phyloP scores from a whole-genome alignment of 345 rosid genomes.

The Citrus glauca region DNA sequence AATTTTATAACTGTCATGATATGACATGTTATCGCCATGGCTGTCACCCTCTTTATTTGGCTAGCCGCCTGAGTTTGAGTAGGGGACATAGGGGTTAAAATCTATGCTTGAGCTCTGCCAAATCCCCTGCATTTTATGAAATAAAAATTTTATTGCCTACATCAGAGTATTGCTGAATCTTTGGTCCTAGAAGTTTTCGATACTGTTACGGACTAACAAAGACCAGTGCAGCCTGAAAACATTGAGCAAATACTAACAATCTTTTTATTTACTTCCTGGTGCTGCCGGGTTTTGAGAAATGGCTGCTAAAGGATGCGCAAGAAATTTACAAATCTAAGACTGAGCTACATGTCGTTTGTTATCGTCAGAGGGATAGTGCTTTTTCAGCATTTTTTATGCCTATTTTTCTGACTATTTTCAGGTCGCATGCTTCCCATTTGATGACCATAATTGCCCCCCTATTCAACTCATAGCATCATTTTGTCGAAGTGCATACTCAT shows the following conservation, averaged over 20 bases:
- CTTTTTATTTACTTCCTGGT: neutral
- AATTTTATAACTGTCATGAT: neutral
- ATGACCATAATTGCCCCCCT: constrained; percentile 94
- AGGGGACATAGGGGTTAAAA: too few species aligned
- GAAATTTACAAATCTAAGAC: neutral
- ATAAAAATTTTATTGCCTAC: neutral
- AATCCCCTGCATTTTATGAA: too few species aligned
- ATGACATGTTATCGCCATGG: neutral
- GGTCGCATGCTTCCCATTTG: constrained; percentile 97
- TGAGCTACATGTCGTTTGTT: neutral
- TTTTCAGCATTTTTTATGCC: constrained; percentile 20
- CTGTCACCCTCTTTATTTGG: too few species aligned
- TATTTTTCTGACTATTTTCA: constrained; percentile 28
- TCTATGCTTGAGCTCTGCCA: too few species aligned
- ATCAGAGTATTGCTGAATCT: constrained; percentile 3
- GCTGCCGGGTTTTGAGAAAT: neutral
- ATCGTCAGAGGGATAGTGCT: neutral
- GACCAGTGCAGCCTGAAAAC: neutral
- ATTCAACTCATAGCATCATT: constrained; percentile 78
- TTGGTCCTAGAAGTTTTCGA: neutral
- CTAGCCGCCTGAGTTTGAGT: too few species aligned
- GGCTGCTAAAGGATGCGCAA: neutral
- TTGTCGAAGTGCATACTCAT: constrained; percentile 91
- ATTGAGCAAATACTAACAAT: neutral
- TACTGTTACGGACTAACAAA: neutral